Base-by-base conservation (phyloP, 75 land plant species). In the Adiantum capillusveneris region DNA sequence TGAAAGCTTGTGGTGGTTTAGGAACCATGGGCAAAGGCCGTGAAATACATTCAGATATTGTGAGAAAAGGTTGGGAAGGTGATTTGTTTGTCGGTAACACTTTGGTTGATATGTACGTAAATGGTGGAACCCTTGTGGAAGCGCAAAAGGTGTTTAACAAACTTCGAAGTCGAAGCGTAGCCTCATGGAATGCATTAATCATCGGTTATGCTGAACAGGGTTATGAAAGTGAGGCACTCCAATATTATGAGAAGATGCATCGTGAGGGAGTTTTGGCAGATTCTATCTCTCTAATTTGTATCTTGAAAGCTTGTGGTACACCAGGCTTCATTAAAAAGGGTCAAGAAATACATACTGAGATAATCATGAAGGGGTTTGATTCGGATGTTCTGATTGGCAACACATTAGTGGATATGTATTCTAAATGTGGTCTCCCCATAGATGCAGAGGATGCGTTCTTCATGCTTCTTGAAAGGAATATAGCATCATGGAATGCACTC, bases 401-500 rank as follows among this genome's bases (percentile, higher is more conserved):
- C 43, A 65, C 83, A 0, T 45, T 82, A 24, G 64, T 79, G 25
- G 70, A 75, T 59, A 82, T 85, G 86, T 85, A 85, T 29, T 36
- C 59, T 16, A 79, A 69, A 14, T 83, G 86, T 61, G 83, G 88
- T 0, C 16, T 17, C n/a, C 24, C 83, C 39, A 71, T 56, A 22
- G 53, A 60, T 17, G 82, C 80, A 11, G 49, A 62, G 49, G 29
- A 37, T n/a, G 42, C 74, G 57, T 84, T 81, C 65, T 68, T 72
- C 29, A 43, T 6, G 31, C 56, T 72, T 13, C 56, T 43, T 49
- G 65, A 57, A 22, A 43, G 73, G 50, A 75, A 76, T 73, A 31
- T 53, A 26, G 75, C 65, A 34, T 81, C 84, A 1, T 84, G 84
- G 75, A 84, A 84, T 58, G 57, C 72, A 0, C 17, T 77, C 55